Base-by-base conservation (phyloP, 1,284 basidiomycete genomes). In the Vanrija sp. region DNA sequence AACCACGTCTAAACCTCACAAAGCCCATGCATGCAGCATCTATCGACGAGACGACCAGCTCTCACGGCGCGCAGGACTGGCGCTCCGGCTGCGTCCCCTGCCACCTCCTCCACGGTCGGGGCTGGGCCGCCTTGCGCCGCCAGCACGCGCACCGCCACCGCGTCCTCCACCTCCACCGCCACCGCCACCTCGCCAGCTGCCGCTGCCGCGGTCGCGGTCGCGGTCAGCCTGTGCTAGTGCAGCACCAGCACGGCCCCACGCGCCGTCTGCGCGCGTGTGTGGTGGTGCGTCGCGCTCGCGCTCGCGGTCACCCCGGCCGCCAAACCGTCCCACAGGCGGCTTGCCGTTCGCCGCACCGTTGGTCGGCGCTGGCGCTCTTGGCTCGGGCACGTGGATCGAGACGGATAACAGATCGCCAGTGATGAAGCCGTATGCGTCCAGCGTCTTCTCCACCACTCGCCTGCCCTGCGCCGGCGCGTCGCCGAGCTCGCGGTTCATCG, bases 371-470 rank as follows among this genome's bases (percentile, higher is more conserved):
- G 34, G 16, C 49, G 58, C 34, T 29, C 62, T 67, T 38, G 71
- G 68, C 48, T 71, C 70, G 14, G 73, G 73, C 1, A 72, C 57
- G 46, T 58, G 45, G 14, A 75, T 47, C 3, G 57, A 61, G 3
- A 75, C 63, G 21, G 63, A 66, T n/a, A 75, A 47, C 38, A 72
- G 51, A 53, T 75, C 73, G 19, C 73, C 73, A 6, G 66, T 72
- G 19, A 70, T 49, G 57, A 70, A 75, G 10, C 69, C 73, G 46
- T 72, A 73, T 9, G 51, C 64, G 47, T 72, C 69, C 49, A 75
- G 54, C 4, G 66, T 67, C 63, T 69, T 70, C 48, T 75, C 73
- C 5, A 68, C 61, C 12, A 65, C 65, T 15, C 29, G 45, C 10
- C 54, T 45, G n/a, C 44, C 48, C n/a, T 29, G 51, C 6, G 48